Evolutionary conservation across 176 grass and related monocot species (phyloP), one percentile per base, ranked within the genome.

Genomic region (Themeda triandra): DNA sequence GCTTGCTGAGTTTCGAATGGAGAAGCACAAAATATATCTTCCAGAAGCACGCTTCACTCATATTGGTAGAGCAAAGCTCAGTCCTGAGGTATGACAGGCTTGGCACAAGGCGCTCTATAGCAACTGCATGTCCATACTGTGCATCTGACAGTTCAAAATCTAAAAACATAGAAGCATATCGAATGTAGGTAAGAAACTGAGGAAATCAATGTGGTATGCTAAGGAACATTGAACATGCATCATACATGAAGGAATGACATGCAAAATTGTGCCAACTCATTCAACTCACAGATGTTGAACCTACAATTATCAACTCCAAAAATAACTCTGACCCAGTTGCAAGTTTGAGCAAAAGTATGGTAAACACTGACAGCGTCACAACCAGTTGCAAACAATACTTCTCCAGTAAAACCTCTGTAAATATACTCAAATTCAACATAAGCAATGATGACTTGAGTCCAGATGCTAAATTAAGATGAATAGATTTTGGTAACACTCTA

Each of bases 11-110:
- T 78, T 85, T 87, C 10, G 88, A 95, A 76, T 95, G 88, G 58
- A 92, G 83, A 81, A 92, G 88, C 75, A 92, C 90, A 86, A 95
- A 95, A 86, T 92, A 95, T 66, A 95, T 95, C 82, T 95, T 95
- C 93, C 93, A 95, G 72, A 95, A 95, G 76, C 83, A 92, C 35
- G 60, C 86, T 84, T 95, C 88, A 78, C 87, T 90, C 93, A 95
- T 95, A 78, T 75, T 78, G 64, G 75, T 66, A 68, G 90, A 92
- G 80, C 88, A 95, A 82, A 95, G 85, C 49, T 90, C 86, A 6
- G 80, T 78, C 68, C 90, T 90, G 56, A 95, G 81, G 86, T 82
- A 85, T 56, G 86, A 87, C 74, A 95, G 64, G 73, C 77, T 87
- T 78, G 93, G 93, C 69, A 89, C 90, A 77, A 86, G 77, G 64